Base-by-base conservation (phyloP, 75 land plant genomes). In the Gnetum montanum region DNA sequence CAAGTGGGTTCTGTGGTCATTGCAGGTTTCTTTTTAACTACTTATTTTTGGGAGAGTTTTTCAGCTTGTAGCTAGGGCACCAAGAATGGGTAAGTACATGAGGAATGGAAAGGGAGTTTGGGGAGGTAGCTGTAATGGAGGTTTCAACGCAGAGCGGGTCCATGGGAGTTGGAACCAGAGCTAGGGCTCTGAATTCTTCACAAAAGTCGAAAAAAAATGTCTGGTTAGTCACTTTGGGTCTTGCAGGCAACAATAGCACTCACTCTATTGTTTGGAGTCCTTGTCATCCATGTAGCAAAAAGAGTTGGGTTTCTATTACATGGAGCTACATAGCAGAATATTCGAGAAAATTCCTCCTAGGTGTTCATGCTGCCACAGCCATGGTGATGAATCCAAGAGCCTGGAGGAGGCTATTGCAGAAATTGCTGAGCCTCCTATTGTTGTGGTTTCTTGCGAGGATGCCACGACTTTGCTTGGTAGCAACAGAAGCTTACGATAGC, bases 291-390 rank as follows among this genome's bases (percentile, higher is more conserved):
- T n/a, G n/a, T n/a, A n/a, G n/a, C n/a, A n/a, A n/a, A n/a, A n/a
- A n/a, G 25, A 27, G n/a, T 19, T 53, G 36, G 34, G 31, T 8
- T 29, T 34, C 28, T 30, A 20, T 10, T 82, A 79, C 45, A 72
- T 82, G 43, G 55, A 82, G 72, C 78, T 82, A 24, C 68, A 82
- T 0, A 74, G 63, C 46, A 73, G 86, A 6, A 51, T 73, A 34
- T 75, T 82, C 3, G 78, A 67, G 63, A 82, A 79, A 34, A 18
- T 53, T 53, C 34, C 34, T 25, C 31, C 36, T 12, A n/a, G n/a
- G n/a, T n/a, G n/a, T n/a, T n/a, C n/a, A n/a, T 53, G 55, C 12
- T 30, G 22, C 4, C 37, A 53, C 19, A 19, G 29, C 3, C n/a
- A n/a, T n/a, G 25, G 13, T 6, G 34, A 29, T n/a, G 29, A 6